phyloP scores from a whole-genome alignment of 768 basidiomycete genomes.

The Amylocystis lapponica region DNA sequence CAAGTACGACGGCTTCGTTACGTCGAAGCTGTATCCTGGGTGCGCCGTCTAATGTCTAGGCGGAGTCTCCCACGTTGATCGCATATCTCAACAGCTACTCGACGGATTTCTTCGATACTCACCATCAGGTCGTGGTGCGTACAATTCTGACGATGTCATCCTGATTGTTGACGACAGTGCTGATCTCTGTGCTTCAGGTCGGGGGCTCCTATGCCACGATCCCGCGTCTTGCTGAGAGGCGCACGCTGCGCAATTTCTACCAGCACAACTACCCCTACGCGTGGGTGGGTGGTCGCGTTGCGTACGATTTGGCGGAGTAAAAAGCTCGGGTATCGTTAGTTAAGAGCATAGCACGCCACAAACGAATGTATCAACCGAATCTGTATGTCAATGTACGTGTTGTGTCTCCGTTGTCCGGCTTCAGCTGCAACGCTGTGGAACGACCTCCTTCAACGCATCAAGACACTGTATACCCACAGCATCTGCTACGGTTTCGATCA shows the following conservation, averaged over 20 bases:
- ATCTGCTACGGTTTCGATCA: too few relatives aligned
- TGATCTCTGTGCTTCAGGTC: conserved; percentile 42
- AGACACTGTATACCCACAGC: too few relatives aligned
- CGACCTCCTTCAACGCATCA: too few relatives aligned
- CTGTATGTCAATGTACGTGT: too few relatives aligned
- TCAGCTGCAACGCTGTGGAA: too few relatives aligned
- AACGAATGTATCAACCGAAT: too few relatives aligned
- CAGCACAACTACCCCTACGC: conserved; percentile 88
- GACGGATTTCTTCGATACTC: conserved; percentile 85
- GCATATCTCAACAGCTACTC: conserved; percentile 53
- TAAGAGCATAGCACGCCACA: too few relatives aligned
- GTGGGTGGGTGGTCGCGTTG: conserved; percentile 75
- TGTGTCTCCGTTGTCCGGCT: too few relatives aligned
- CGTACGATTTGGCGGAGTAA: conserved; percentile 37
- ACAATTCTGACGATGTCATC: not conserved
- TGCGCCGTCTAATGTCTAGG: conserved; percentile 30
- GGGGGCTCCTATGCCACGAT: conserved; percentile 89
- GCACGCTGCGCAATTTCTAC: conserved; percentile 84
- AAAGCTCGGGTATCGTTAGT: too few relatives aligned
- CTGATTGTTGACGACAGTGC: conserved; percentile 1
- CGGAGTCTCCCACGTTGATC: too few relatives aligned
- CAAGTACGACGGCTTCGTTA: conserved; percentile 65
- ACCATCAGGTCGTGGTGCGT: conserved; percentile 85
- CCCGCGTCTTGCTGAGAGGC: conserved; percentile 73
- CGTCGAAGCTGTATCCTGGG: conserved; percentile 84